phyloP scores from a whole-genome alignment of 2,329 filamentous ascomycete genomes.

The Coniochaeta ligniaria region DNA sequence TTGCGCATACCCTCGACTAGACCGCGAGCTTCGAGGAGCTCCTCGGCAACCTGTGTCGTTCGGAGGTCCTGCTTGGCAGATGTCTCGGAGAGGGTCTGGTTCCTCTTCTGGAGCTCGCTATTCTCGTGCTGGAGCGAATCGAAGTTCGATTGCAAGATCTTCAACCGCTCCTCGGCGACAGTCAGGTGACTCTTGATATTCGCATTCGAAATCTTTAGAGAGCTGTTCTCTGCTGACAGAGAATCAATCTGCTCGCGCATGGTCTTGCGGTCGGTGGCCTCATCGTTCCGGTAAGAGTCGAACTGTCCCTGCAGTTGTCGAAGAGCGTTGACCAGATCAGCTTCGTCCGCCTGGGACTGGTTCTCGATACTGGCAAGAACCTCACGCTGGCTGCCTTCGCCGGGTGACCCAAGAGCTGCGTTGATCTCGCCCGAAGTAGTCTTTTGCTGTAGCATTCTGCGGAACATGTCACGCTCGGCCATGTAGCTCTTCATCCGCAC shows the following conservation, averaged over 20 bases:
- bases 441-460: constrained; percentile 79
- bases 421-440: constrained; percentile 53
- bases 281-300: constrained; percentile 82
- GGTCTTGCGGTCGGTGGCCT: constrained; percentile 70
- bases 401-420: constrained; percentile 60
- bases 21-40: constrained; percentile 79
- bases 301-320: constrained; percentile 87
- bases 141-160: constrained; percentile 86
- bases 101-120: constrained; percentile 75
- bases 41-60: constrained; percentile 87
- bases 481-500: constrained; percentile 88
- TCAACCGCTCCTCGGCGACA: constrained; percentile 74
- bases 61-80: constrained; percentile 85
- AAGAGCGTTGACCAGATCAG: constrained; percentile 69
- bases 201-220: constrained; percentile 75
- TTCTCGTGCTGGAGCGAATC: constrained; percentile 80
- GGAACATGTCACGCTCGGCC: constrained; percentile 95
- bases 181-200: constrained; percentile 74
- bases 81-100: constrained; percentile 67
- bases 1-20: constrained; percentile 80
- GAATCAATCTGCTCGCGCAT: constrained; percentile 80
- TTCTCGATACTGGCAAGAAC: constrained; percentile 53
- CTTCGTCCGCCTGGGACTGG: constrained; percentile 46
- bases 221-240: constrained; percentile 73
- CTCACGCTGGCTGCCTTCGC: constrained; percentile 48